These are phyloP conservation scores for Austroboletus eburneus DNA, from an alignment of 768 basidiomycete species.

Conservation along the genomic window DNA sequence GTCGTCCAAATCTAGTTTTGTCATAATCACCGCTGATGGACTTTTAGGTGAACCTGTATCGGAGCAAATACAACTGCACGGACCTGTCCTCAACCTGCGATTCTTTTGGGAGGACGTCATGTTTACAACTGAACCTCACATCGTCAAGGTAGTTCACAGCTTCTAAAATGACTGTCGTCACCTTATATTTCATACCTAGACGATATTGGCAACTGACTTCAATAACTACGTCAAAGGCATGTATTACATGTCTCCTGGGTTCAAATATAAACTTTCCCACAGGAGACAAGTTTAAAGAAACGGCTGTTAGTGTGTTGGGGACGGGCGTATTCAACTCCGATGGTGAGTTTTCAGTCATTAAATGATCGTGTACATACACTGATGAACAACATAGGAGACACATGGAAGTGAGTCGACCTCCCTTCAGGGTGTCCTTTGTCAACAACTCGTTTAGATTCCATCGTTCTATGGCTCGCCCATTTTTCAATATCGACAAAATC, in stretches of 20 bases:
- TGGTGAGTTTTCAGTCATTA: conserved; percentile 32
- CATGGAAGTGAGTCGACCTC: conserved; percentile 55
- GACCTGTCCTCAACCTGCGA: conserved; percentile 39
- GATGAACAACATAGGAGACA: conserved; percentile 41
- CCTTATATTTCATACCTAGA: conserved; percentile 5
- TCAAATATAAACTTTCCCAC: neutral
- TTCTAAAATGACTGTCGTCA: neutral
- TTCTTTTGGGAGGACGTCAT: conserved; percentile 43
- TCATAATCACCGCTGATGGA: conserved; percentile 48
- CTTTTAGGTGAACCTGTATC: conserved; percentile 28
- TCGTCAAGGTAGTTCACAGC: conserved; percentile 41
- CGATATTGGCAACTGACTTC: conserved; percentile 55
- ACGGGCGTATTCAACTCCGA: conserved; percentile 69
- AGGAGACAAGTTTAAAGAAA: conserved; percentile 35
- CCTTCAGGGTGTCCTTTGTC: neutral
- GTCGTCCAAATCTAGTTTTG: conserved; percentile 24
- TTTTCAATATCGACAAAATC: conserved; percentile 56
- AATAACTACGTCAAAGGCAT: conserved; percentile 56
- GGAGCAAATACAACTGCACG: conserved; percentile 30
- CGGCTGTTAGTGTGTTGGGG: conserved; percentile 49
- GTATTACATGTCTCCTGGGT: neutral
- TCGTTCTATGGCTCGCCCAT: conserved; percentile 58
- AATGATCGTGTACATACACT: neutral
- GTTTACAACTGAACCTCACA: conserved; percentile 48
- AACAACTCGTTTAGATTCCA: conserved; percentile 41